Evolutionary conservation across 2,329 filamentous ascomycete genomes (phyloP), one percentile per base, ranked within the genome.

Genomic region (Dryadomyces quercivorus): DNA sequence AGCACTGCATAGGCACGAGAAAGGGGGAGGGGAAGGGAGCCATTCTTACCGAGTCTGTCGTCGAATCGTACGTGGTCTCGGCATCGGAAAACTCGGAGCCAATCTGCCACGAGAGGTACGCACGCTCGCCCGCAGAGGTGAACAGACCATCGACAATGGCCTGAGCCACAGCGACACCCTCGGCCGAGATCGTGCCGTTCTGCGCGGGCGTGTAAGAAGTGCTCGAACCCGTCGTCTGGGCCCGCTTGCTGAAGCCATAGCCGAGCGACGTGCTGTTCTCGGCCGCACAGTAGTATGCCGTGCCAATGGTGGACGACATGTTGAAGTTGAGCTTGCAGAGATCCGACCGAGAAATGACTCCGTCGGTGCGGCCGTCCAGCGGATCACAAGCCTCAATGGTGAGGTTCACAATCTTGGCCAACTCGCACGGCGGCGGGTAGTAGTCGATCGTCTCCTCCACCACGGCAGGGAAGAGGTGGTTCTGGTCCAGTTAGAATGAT

Each of bases 321-420:
- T 79, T 69, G 57, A 70, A 71, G 40, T 70, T 63, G 9, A 75
- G 63, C 54, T 72, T 72, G 59, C 72, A 75, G 13, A 68, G 67
- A 18, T 62, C 61, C 1, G 58, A 54, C 0, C 61, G 58, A 1
- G 56, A 49, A 9, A 61, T 53, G n/a, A 64, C 59, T 22, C 63
- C 63, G 48, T 62, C 61, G 18, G 26, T 48, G 15, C 54, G 50
- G 26, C 61, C 61, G 45, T 62, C 61, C 3, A 62, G 58, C 8
- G n/a, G 8, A 47, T 62, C 61, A 54, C 61, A 62, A 8, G 55
- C 58, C 2, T 53, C 57, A n/a, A 61, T 59, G 12, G 58, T 59
- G 6, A 40, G 34, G 42, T 55, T 55, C 47, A 53, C 54, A 36
- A 62, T 60, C 51, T 54, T 51, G 1, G 59, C 55, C 9, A 66